Evolutionary conservation across 169 alveolate genomes (phyloP), one percentile per base, ranked within the genome.

Genomic region (Babesia gibsoni): DNA sequence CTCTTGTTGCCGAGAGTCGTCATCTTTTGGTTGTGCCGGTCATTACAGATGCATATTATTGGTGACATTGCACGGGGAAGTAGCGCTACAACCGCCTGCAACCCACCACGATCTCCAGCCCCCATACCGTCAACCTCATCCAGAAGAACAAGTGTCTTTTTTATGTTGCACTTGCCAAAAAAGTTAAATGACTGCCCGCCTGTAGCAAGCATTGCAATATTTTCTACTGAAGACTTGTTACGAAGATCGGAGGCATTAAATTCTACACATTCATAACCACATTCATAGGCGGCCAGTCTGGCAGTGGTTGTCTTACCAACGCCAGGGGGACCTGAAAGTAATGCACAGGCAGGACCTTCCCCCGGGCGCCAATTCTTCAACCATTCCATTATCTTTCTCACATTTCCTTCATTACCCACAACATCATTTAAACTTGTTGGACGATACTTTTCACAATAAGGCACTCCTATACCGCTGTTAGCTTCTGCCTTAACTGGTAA

Each of bases 61-160:
- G 99, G 99, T 59, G 96, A 93, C 52, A 90, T 90, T 5, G 99
- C 94, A 46, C 78, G 82, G 69, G 96, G 96, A 4, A 98, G 95
- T 33, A 98, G 91, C 69, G 95, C 89, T 10, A 95, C 91, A 16
- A 97, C 81, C 9, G 98, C 99, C 45, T 93, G 89, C 39, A 94
- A 88, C 1, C 99, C 99, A 6, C 99, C 99, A 43, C 98, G 84
- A 77, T 97, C 99, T 25, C 99, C 97, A 9, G 97, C 97, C 30
- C 98, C 93, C 94, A 96, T 93, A 39, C 99, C 99, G 84, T 97
- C 99, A 29, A 98, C 95, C 86, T 98, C 99, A 75, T 98, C 99
- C 98, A 98, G 94, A 33, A 94, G 72, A 49, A 94, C 77, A 25
- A 92, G 80, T 16, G 94, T 83, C 68, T 77, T 77, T 64, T 81